Evolutionary conservation across 768 basidiomycete species (phyloP).

Genomic region (Polyporus arcularius): DNA sequence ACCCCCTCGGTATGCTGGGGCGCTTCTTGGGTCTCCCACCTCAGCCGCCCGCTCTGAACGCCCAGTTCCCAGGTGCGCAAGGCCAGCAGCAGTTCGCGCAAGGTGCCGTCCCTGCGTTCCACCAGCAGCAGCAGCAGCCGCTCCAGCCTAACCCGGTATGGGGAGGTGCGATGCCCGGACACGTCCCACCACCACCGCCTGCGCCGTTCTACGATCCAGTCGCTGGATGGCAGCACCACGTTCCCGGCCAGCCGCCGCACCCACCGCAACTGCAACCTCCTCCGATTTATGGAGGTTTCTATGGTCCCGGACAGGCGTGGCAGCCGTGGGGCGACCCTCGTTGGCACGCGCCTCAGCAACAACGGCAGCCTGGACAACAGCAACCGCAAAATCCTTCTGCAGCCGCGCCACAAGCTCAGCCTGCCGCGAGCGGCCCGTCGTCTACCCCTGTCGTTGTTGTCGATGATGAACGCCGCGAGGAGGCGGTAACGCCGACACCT

Average conservation of each 20-base stretch:
- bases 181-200: constrained; percentile 25
- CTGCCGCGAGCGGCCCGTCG: too few relatives aligned
- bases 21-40: constrained; percentile 57
- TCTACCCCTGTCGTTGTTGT: background rate
- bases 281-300: constrained; percentile 63
- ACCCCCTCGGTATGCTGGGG: constrained; percentile 46
- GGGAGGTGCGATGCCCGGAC: constrained; percentile 23
- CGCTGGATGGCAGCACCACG: constrained; percentile 2
- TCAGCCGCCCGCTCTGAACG: constrained; percentile 41
- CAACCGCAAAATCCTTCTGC: too few relatives aligned
- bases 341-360: constrained; percentile 25
- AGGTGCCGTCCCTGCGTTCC: constrained; percentile 15
- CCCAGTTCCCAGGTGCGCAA: constrained; percentile 30
- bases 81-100: constrained; percentile 22
- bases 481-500: constrained; percentile 7
- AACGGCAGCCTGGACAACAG: constrained; percentile 20
- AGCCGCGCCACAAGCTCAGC: background rate
- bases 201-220: background rate
- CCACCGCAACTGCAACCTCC: constrained; percentile 23
- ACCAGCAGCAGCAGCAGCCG: constrained; percentile 29
- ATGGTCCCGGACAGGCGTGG: constrained; percentile 66
- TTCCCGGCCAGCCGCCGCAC: constrained; percentile 1
- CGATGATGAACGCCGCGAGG: background rate
- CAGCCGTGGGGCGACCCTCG: constrained; percentile 57
- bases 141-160: constrained; percentile 30